Conservation (phyloP, 208 protist species). For the Acanthamoeba culbertsoni region DNA sequence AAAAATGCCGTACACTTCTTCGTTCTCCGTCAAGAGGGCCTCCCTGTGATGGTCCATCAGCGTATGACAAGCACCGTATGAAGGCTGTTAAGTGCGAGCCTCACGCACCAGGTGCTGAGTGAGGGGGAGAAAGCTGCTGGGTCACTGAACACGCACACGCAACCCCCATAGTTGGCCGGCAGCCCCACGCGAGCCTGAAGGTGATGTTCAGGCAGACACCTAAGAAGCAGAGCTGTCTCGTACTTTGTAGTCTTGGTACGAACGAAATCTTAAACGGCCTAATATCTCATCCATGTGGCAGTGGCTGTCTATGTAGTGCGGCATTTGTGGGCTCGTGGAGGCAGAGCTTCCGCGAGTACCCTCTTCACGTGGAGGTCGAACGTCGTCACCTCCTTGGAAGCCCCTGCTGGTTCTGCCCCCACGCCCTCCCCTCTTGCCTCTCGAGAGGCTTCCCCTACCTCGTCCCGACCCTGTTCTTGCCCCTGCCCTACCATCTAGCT, state of each 20-base stretch:
- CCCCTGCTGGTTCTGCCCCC: too few species aligned
- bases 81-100: too few species aligned
- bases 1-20: neutral
- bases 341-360: too few species aligned
- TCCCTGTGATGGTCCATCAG: too few species aligned
- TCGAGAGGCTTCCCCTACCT: neutral
- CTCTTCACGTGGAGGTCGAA: too few species aligned
- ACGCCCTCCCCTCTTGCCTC: neutral
- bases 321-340: too few species aligned
- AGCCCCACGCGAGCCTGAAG: neutral
- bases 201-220: neutral
- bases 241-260: neutral
- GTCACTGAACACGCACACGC: conserved; percentile 18
- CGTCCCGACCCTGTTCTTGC: neutral
- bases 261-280: neutral
- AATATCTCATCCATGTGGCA: conserved; percentile 26
- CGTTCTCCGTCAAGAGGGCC: neutral
- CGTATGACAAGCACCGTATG: too few species aligned
- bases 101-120: neutral
- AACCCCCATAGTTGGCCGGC: conserved; percentile 9
- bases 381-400: too few species aligned
- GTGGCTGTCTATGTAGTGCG: neutral
- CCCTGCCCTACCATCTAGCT: neutral
- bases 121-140: neutral
- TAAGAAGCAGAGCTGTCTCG: neutral